Conservation (phyloP, 768 basidiomycete genomes). For the Chalciporus pseudorubinellus region DNA sequence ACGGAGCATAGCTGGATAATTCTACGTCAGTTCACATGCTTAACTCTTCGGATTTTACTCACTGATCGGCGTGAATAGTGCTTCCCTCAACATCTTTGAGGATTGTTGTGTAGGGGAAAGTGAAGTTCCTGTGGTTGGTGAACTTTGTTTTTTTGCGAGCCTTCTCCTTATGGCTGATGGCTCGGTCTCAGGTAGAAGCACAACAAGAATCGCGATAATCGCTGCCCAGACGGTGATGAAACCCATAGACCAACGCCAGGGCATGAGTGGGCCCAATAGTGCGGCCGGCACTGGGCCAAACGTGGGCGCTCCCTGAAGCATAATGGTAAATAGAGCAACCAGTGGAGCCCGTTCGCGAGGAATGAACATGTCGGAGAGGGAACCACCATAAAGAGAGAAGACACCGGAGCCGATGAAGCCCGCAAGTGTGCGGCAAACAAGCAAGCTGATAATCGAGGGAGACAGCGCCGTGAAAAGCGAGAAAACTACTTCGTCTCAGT, state of each 20-base stretch:
- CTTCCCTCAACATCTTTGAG: constrained; percentile 20
- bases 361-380: constrained; percentile 29
- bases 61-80: constrained; percentile 27
- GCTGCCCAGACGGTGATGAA: constrained; percentile 26
- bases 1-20: constrained; percentile 20
- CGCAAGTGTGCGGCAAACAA: constrained; percentile 19
- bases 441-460: constrained; percentile 19
- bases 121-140: neutral
- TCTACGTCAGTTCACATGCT: neutral
- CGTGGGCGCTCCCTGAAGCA: constrained; percentile 30
- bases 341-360: constrained; percentile 28
- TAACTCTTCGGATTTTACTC: constrained; percentile 1
- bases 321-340: constrained; percentile 29
- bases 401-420: constrained; percentile 26
- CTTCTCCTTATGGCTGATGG: constrained; percentile 18
- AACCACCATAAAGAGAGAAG: constrained; percentile 31
- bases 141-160: constrained; percentile 10
- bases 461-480: constrained; percentile 24
- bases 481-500: constrained; percentile 18
- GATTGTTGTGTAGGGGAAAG: neutral
- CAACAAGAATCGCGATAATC: constrained; percentile 13
- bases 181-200: constrained; percentile 28
- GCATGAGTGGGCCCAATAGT: constrained; percentile 16
- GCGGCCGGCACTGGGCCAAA: constrained; percentile 29
- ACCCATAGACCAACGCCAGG: constrained; percentile 29